phyloP scores from a whole-genome alignment of 75 land plant species.

The Pinus albicaulis region DNA sequence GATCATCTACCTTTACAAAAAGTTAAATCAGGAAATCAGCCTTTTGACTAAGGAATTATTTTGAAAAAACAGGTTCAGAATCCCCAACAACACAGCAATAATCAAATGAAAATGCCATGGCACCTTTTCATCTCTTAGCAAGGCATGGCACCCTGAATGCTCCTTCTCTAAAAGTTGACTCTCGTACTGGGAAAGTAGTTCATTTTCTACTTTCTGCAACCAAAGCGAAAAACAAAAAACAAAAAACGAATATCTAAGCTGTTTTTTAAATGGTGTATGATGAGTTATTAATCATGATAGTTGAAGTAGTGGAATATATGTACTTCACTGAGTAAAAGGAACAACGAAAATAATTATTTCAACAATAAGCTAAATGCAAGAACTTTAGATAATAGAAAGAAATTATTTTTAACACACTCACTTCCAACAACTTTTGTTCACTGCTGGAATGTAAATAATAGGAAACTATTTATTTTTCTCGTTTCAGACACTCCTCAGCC shows the following conservation, averaged over 20 bases:
- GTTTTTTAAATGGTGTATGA: not conserved
- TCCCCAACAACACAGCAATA: too few species aligned
- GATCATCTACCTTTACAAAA: too few species aligned
- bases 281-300: not conserved
- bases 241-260: not conserved
- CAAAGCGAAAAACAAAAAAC: too few species aligned
- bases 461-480: constrained; percentile 83
- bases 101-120: too few species aligned
- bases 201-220: too few species aligned
- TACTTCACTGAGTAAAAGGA: not conserved
- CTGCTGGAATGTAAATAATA: constrained; percentile 92
- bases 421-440: constrained; percentile 91
- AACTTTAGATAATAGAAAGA: not conserved
- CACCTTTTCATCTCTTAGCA: too few species aligned
- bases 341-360: not conserved
- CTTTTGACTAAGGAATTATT: too few species aligned
- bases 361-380: not conserved
- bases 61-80: too few species aligned
- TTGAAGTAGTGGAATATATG: not conserved
- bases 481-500: constrained; percentile 94
- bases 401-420: constrained; percentile 11
- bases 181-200: too few species aligned
- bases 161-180: too few species aligned
- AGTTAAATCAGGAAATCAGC: too few species aligned
- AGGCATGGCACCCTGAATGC: too few species aligned